Base-by-base conservation (phyloP, 345 rosid species). In the Eucalyptus erythrocorys region DNA sequence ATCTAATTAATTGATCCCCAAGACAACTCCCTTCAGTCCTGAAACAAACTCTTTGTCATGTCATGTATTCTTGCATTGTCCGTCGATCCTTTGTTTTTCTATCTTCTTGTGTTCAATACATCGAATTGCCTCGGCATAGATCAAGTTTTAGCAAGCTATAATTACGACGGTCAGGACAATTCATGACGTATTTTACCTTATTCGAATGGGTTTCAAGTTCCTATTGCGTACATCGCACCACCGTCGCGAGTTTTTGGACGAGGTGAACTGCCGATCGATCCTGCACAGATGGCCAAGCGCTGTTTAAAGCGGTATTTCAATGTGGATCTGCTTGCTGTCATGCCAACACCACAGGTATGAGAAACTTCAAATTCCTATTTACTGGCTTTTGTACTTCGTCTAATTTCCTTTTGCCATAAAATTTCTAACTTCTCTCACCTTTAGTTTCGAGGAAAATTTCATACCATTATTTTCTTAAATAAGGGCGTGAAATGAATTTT, bases 171-270 rank as follows among this genome's bases (percentile, higher is more conserved):
- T 93, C 22, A 91, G 99, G 91, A 95, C 97, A 15, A 22, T 90
- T 37, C 88, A 94, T 17, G 98, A 97, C 90, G 91, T 87, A 79
- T 94, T 97, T 90, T 94, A 95, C 90, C 94, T 95, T 26, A 87
- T 93, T 79, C 94, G 97, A 27, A 93, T 97, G 94, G 94, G 92
- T 87, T 93, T 97, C 71, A 98, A 97, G 90, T 97, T 97, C 85
- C 94, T 15, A 97, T 97, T 42, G 98, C 97, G 10, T 97, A 91
- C 81, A 93, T 97, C 64, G 98, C 98, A 37, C 99, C 98, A 24
- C 94, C 98, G 19, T 97, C 98, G 6, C 91, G 98, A 49, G 98
- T 97, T n/a, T 97, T 97, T 50, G 99, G 99, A 45, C 93, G 99
- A 42, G 99, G 99, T 87, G 99, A 97, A 91, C 98, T 97, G 85